These are phyloP conservation scores for Capronia epimyces DNA, from an alignment of 2,329 filamentous ascomycete species.

Conservation along the genomic window DNA sequence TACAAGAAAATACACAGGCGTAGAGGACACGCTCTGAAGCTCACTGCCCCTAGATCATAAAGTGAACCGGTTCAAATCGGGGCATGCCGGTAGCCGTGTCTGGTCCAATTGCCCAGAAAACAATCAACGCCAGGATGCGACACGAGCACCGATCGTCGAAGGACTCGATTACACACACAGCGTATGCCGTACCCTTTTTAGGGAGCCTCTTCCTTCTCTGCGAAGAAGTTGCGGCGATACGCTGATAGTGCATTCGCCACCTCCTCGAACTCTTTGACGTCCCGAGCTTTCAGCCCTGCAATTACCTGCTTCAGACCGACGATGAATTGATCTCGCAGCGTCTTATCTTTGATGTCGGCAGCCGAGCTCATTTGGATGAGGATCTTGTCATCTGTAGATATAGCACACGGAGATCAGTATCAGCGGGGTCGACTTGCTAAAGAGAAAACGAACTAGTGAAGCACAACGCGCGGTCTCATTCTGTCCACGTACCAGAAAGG, in stretches of 20 bases:
- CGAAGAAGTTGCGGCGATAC: slow-evolving; percentile 41
- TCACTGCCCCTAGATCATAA: neutral
- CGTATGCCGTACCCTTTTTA: neutral
- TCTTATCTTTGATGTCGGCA: slow-evolving; percentile 42
- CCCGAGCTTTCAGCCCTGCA: slow-evolving; percentile 45
- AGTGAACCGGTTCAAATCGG: neutral
- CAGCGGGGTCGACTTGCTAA: neutral
- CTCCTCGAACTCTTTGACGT: slow-evolving; percentile 47
- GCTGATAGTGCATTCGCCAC: slow-evolving; percentile 47
- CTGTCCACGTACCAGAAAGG: slow-evolving; percentile 61
- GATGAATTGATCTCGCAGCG: slow-evolving; percentile 42
- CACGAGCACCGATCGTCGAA: neutral
- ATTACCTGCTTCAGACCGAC: slow-evolving; percentile 46
- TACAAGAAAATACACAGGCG: neutral
- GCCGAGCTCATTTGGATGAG: slow-evolving; percentile 46
- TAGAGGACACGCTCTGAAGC: neutral
- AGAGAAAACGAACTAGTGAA: neutral
- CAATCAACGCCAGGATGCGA: too few relatives aligned
- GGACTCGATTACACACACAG: neutral
- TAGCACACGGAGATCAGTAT: slow-evolving; percentile 33
- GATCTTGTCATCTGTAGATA: slow-evolving; percentile 46
- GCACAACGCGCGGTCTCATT: neutral
- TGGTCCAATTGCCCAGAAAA: too few relatives aligned
- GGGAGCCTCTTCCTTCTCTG: slow-evolving; percentile 11
- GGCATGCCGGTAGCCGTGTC: too few relatives aligned